Percentiles rank a stretch among this genome's conserved stretches.
phyloP scores from a whole-genome alignment of 2,329 filamentous ascomycete species.

The Daldinia sp. region DNA sequence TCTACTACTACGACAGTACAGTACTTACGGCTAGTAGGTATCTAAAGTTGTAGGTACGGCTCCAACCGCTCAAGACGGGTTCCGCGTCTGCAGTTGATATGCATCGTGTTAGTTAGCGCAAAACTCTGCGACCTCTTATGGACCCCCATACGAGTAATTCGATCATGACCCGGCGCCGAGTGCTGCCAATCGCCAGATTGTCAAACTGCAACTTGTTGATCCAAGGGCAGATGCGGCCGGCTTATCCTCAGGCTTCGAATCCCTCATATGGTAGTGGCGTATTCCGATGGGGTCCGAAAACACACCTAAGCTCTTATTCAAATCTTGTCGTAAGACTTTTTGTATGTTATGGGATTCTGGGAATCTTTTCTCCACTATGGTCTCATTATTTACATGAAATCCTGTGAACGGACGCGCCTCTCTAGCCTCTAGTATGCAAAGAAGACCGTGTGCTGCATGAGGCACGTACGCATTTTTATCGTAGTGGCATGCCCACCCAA shows the following conservation, averaged over 20 bases:
- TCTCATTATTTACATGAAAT: conserved; percentile 24
- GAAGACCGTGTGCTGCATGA: conserved; percentile 19
- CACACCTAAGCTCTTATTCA: background rate
- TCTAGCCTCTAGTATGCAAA: conserved; percentile 8
- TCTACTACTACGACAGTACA: background rate
- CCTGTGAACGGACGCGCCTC: background rate
- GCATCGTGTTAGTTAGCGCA: conserved; percentile 19
- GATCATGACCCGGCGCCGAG: conserved; percentile 2
- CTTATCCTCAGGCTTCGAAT: conserved; percentile 12
- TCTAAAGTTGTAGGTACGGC: conserved; percentile 24
- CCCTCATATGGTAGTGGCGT: conserved; percentile 4
- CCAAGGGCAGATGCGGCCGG: conserved; percentile 13
- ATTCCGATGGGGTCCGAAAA: conserved; percentile 18
- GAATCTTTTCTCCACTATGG: conserved; percentile 18
- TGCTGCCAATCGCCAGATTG: conserved; percentile 4
- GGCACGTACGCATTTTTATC: conserved; percentile 3
- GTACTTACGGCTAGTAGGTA: too few relatives aligned
- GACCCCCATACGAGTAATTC: conserved; percentile 3
- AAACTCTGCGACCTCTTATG: conserved; percentile 8
- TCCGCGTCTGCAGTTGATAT: conserved; percentile 26
- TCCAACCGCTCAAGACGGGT: conserved; percentile 39
- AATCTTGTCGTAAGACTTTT: conserved; percentile 27
- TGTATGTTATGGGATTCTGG: background rate
- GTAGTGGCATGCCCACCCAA: background rate
- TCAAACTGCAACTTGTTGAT: conserved; percentile 15